Percentiles rank a stretch among this genome's conserved stretches.
Conservation (phyloP, 345 rosid species). For the Pistacia vera region DNA sequence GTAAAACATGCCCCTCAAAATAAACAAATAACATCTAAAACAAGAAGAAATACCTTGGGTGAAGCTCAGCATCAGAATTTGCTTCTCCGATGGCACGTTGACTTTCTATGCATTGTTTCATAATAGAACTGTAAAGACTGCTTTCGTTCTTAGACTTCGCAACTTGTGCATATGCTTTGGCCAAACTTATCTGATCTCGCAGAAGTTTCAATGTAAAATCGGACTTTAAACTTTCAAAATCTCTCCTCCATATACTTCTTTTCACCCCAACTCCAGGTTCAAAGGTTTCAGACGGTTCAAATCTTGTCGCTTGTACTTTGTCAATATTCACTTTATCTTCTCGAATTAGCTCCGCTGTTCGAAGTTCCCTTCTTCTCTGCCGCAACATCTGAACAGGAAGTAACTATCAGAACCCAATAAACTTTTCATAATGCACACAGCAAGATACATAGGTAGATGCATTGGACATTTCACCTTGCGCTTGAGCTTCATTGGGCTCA, state of each 20-base stretch:
- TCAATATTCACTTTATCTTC: constrained; percentile 57
- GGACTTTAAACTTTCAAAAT: constrained; percentile 72
- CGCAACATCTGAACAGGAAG: constrained; percentile 53
- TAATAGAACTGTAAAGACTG: constrained; percentile 54
- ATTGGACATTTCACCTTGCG: constrained; percentile 58
- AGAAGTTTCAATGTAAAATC: constrained; percentile 79
- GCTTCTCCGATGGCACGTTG: constrained; percentile 68
- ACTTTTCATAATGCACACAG: constrained; percentile 14
- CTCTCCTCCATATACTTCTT: constrained; percentile 92
- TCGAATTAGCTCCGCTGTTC: constrained; percentile 60
- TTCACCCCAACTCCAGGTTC: constrained; percentile 62
- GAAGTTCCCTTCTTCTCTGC: constrained; percentile 51
- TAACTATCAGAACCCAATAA: constrained; percentile 27
- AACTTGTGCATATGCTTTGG: constrained; percentile 82
- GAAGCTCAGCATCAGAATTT: constrained; percentile 74
- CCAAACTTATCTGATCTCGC: constrained; percentile 93
- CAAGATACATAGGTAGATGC: constrained; percentile 14
- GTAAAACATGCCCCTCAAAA: neutral
- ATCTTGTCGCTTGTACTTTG: constrained; percentile 55
- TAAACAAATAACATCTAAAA: constrained; percentile 10
- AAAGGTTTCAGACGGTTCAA: constrained; percentile 51
- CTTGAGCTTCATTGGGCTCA: constrained; percentile 72
- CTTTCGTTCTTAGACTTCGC: constrained; percentile 69
- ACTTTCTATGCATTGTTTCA: constrained; percentile 58
- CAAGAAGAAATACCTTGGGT: constrained; percentile 53